phyloP scores from a whole-genome alignment of 345 rosid genomes.

The Turnera subulata region DNA sequence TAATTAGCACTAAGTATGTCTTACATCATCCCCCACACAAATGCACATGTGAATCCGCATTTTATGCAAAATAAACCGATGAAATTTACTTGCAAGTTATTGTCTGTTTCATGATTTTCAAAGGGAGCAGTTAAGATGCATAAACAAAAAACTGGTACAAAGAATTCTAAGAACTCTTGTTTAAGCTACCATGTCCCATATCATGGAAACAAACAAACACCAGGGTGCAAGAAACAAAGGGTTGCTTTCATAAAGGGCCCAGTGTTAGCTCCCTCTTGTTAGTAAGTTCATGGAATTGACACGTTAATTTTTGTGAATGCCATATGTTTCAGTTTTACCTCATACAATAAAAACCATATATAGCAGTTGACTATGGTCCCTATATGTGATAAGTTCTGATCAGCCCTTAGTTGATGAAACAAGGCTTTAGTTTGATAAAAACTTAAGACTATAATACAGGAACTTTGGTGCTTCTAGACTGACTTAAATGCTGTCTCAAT shows the following conservation, averaged over 20 bases:
- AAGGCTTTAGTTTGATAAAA: too few relatives aligned
- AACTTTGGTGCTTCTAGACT: too few relatives aligned
- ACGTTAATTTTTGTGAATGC: not conserved
- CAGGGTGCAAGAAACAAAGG: slow-evolving; percentile 12
- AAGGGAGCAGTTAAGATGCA: slow-evolving; percentile 43
- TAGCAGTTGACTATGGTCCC: too few relatives aligned
- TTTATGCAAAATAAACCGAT: slow-evolving; percentile 34
- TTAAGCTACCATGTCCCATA: slow-evolving; percentile 2
- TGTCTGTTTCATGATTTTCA: slow-evolving; percentile 42
- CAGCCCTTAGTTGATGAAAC: too few relatives aligned
- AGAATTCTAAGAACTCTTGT: not conserved
- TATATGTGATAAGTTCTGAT: too few relatives aligned
- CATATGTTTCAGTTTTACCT: too few relatives aligned
- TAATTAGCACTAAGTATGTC: not conserved
- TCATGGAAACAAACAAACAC: slow-evolving; percentile 26
- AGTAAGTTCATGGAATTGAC: slow-evolving; percentile 14
- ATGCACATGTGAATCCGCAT: slow-evolving; percentile 55
- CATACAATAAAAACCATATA: too few relatives aligned
- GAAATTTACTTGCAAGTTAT: slow-evolving; percentile 20
- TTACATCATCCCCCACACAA: not conserved
- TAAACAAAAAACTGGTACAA: slow-evolving; percentile 13
- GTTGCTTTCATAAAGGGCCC: slow-evolving; percentile 5
- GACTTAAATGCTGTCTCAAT: too few relatives aligned
- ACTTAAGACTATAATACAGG: too few relatives aligned
- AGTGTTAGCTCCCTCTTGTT: slow-evolving; percentile 9